Evolutionary conservation across 192 early-diverging fungal genomes (phyloP).

Genomic region (Allomyces javanicus): DNA sequence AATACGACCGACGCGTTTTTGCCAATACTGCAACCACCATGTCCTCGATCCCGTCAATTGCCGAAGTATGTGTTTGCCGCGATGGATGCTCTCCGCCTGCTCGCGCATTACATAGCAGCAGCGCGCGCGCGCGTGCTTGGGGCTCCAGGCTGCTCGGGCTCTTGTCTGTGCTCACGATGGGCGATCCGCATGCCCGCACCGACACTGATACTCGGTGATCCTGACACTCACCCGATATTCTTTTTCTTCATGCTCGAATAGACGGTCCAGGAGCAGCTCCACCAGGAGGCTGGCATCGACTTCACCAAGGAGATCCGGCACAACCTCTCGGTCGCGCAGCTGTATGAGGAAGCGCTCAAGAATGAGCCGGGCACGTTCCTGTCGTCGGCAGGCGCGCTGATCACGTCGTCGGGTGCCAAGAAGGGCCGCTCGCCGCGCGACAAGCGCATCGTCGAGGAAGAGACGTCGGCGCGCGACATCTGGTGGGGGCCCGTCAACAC

Average conservation of each 20-base stretch:
- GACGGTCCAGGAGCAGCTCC: conserved; percentile 40
- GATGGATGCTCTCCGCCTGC: no score
- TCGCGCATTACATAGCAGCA: no score
- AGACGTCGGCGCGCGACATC: conserved; percentile 57
- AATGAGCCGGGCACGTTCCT: conserved; percentile 70
- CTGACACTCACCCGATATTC: no score
- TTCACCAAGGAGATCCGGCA: conserved; percentile 62
- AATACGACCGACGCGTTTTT: no score
- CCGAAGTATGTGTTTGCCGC: not conserved
- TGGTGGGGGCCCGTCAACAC: conserved; percentile 98
- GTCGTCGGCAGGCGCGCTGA: conserved; percentile 78
- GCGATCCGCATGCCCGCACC: no score
- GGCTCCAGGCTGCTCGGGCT: no score
- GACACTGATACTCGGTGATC: no score
- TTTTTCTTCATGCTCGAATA: conserved; percentile 5
- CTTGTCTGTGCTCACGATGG: no score
- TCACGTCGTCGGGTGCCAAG: conserved; percentile 78
- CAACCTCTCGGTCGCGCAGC: conserved; percentile 62
- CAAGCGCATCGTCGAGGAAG: conserved; percentile 94
- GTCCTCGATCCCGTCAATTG: conserved; percentile 8
- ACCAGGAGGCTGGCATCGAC: conserved; percentile 55
- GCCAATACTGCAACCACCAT: not conserved
- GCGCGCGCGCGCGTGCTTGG: no score
- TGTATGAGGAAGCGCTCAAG: conserved; percentile 82
- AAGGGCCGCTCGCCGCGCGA: conserved; percentile 83